A percentile compares a stretch with the other conserved stretches of the same genome.
Conservation (phyloP, 2,329 filamentous ascomycete genomes). For the Ophiostoma australiae region DNA sequence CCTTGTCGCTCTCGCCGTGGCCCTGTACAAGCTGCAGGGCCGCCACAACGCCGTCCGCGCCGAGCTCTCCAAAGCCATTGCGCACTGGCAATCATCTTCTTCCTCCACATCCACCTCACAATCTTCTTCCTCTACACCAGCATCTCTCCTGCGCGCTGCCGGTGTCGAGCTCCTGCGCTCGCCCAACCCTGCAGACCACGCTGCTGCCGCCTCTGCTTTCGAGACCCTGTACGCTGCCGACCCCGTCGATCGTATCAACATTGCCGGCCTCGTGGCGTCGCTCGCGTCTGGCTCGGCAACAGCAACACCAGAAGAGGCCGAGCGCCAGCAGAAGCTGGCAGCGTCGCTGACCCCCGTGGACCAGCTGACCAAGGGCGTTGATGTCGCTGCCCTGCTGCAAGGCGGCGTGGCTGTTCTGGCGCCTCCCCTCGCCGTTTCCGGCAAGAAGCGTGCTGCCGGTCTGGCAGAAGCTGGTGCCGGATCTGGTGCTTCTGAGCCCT, state of each 20-base stretch:
- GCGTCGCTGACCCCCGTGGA: conserved; percentile 40
- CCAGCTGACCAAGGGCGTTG: conserved; percentile 55
- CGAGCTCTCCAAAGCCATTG: conserved; percentile 73
- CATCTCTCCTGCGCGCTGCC: conserved; percentile 72
- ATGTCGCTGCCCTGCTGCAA: conserved; percentile 59
- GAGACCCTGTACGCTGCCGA: conserved; percentile 62
- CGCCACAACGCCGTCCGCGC: conserved; percentile 65
- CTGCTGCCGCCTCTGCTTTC: conserved; percentile 73
- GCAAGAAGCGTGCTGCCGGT: conserved; percentile 40
- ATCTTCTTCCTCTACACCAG: conserved; percentile 33
- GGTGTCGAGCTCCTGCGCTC: conserved; percentile 79
- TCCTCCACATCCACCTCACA: neutral
- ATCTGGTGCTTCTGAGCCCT: conserved; percentile 9
- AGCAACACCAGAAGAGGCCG: conserved; percentile 50
- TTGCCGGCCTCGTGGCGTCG: conserved; percentile 81
- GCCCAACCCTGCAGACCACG: conserved; percentile 60
- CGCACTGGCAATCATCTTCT: conserved; percentile 66
- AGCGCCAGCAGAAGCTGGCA: conserved; percentile 19
- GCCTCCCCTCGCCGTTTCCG: conserved; percentile 40
- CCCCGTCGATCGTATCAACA: conserved; percentile 62
- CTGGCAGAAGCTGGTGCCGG: conserved; percentile 12
- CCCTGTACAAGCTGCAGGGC: conserved; percentile 71
- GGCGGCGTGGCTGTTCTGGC: conserved; percentile 56
- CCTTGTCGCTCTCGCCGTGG: conserved; percentile 71
- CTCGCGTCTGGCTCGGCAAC: conserved; percentile 53